phyloP scores from a whole-genome alignment of 1,284 basidiomycete species.

The Cystobasidium pallidum region DNA sequence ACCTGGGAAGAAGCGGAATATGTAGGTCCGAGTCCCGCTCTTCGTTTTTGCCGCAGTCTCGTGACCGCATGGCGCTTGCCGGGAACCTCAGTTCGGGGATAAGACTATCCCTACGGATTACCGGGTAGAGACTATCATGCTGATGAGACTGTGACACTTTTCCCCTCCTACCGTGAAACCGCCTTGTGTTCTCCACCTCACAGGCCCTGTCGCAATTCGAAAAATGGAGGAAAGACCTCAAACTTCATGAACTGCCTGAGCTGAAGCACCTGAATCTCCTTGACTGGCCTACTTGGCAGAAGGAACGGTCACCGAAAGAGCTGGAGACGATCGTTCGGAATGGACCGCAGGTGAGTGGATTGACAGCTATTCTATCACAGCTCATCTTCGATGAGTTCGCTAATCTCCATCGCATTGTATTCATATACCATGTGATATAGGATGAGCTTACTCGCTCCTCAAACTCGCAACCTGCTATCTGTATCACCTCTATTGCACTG shows the following conservation, averaged over 20 bases:
- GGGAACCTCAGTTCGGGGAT: too few species aligned
- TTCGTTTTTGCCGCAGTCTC: too few species aligned
- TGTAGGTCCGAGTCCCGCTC: slow-evolving; percentile 41
- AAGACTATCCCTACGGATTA: too few species aligned
- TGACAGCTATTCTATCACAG: neutral
- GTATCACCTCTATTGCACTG: slow-evolving; percentile 54
- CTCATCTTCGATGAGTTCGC: too few species aligned
- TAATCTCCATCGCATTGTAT: too few species aligned
- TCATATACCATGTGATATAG: slow-evolving; percentile 25
- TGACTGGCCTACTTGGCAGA: slow-evolving; percentile 45
- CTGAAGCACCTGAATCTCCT: slow-evolving; percentile 41
- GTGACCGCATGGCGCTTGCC: too few species aligned
- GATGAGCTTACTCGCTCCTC: slow-evolving; percentile 52
- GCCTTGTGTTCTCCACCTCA: neutral
- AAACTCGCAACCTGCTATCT: slow-evolving; percentile 55
- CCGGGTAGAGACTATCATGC: too few species aligned
- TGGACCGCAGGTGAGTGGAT: slow-evolving; percentile 33
- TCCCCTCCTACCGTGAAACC: too few species aligned
- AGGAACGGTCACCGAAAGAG: slow-evolving; percentile 39
- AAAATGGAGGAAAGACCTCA: slow-evolving; percentile 40
- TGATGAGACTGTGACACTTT: too few species aligned
- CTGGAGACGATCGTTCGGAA: slow-evolving; percentile 43
- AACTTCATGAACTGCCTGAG: slow-evolving; percentile 45
- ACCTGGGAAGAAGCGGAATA: slow-evolving; percentile 54
- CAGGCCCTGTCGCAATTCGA: slow-evolving; percentile 46